These are phyloP conservation scores for Moricandia moricandioides DNA, from an alignment of 345 rosid species.

Conservation along the genomic window DNA sequence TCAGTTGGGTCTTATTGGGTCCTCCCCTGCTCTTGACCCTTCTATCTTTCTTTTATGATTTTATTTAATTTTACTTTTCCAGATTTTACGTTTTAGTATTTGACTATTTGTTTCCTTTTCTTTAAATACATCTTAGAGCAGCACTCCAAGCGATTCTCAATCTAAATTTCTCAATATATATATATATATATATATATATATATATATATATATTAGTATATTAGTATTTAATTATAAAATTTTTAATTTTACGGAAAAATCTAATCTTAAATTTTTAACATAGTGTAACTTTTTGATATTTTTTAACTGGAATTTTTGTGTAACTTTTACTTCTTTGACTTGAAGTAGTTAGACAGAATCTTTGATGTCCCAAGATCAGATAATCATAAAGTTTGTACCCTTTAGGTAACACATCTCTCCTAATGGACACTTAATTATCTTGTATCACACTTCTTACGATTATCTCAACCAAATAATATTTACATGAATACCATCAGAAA, in stretches of 20 bases:
- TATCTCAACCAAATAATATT: neutral
- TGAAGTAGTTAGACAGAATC: constrained; percentile 1
- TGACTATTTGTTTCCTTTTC: constrained; percentile 1
- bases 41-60: neutral
- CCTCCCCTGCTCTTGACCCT: neutral
- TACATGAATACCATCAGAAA: neutral
- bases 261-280: too few relatives aligned
- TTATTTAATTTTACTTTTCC: neutral
- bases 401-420: neutral
- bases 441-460: neutral
- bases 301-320: neutral
- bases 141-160: too few relatives aligned
- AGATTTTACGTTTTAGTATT: neutral
- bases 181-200: too few relatives aligned
- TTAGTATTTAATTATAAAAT: too few relatives aligned
- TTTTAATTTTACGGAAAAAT: too few relatives aligned
- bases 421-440: neutral
- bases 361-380: neutral
- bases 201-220: too few relatives aligned
- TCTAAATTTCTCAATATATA: too few relatives aligned
- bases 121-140: neutral
- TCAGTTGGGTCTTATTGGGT: too few relatives aligned
- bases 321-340: constrained; percentile 1
- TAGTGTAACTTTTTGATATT: too few relatives aligned
- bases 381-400: too few relatives aligned